Evolutionary conservation across 768 basidiomycete species (phyloP).

Genomic region (Suillus discolor): DNA sequence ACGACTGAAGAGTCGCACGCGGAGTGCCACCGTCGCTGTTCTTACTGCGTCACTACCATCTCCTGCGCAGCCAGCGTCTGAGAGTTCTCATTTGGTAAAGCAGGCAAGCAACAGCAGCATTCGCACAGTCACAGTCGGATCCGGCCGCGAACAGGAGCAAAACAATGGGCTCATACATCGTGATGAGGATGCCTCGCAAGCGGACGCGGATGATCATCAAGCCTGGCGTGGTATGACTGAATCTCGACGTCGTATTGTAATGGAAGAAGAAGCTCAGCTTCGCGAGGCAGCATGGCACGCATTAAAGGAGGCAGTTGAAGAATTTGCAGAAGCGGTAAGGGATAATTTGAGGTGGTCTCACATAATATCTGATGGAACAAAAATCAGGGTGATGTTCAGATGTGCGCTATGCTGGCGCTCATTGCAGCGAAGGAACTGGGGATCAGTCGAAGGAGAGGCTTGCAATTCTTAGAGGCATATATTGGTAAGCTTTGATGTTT

Average conservation of each 20-base stretch:
- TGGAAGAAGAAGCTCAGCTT: conserved; percentile 51
- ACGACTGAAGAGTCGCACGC: conserved; percentile 46
- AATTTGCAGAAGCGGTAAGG: conserved; percentile 62
- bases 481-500: conserved; percentile 53
- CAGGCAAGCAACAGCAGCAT: conserved; percentile 68
- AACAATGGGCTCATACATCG: conserved; percentile 22
- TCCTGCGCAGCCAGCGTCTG: neutral
- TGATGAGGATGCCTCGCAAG: conserved; percentile 28
- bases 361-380: conserved; percentile 8
- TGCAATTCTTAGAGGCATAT: conserved; percentile 69
- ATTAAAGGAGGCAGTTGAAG: conserved; percentile 56
- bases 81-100: conserved; percentile 31
- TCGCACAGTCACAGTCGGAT: conserved; percentile 67
- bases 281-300: conserved; percentile 60
- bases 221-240: conserved; percentile 32
- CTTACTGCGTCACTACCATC: conserved; percentile 44
- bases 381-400: conserved; percentile 74
- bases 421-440: conserved; percentile 61
- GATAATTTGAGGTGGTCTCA: conserved; percentile 3
- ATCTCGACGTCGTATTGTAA: conserved; percentile 28
- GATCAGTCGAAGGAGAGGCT: conserved; percentile 44
- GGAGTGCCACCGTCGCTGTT: conserved; percentile 70
- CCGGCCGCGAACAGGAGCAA: conserved; percentile 41
- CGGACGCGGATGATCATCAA: conserved; percentile 19
- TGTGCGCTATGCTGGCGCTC: conserved; percentile 71